Percentiles rank a stretch among this genome's conserved stretches.
Evolutionary conservation across 192 early-diverging fungal genomes (phyloP).

Genomic region (Coemansia sp.): DNA sequence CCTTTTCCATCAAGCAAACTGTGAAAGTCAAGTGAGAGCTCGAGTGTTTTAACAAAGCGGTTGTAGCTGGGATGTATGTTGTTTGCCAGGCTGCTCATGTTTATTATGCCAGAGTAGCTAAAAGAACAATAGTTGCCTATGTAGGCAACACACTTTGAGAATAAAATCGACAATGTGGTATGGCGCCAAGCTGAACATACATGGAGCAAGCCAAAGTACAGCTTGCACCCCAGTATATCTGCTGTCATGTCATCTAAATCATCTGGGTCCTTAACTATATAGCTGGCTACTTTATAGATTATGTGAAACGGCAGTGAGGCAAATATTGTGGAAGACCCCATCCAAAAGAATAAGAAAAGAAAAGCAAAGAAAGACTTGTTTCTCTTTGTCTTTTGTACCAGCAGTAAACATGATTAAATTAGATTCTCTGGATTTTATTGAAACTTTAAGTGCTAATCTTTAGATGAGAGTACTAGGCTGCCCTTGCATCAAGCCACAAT

Average conservation of each 20-base stretch:
- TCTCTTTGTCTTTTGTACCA: not conserved
- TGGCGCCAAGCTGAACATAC: not conserved
- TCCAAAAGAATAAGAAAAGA: not conserved
- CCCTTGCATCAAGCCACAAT: too few species aligned
- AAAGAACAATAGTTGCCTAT: not conserved
- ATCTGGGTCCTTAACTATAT: not conserved
- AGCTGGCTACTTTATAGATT: not conserved
- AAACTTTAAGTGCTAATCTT: too few species aligned
- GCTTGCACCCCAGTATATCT: too few species aligned
- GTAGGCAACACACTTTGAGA: not conserved
- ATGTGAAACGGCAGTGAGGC: not conserved
- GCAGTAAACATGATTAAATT: not conserved
- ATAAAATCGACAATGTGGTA: not conserved
- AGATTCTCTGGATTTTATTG: too few species aligned
- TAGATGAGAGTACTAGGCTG: too few species aligned
- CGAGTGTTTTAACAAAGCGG: not conserved
- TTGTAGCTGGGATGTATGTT: not conserved
- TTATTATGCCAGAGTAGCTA: not conserved
- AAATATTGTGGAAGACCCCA: not conserved
- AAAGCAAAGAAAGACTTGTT: not conserved
- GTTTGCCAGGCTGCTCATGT: not conserved
- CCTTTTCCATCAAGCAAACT: not conserved
- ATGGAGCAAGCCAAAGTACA: too few species aligned
- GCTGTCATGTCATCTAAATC: slow-evolving; percentile 3
- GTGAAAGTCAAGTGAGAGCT: not conserved